phyloP scores from a whole-genome alignment of 2,329 filamentous ascomycete species.

The Venturiaceae sp. region DNA sequence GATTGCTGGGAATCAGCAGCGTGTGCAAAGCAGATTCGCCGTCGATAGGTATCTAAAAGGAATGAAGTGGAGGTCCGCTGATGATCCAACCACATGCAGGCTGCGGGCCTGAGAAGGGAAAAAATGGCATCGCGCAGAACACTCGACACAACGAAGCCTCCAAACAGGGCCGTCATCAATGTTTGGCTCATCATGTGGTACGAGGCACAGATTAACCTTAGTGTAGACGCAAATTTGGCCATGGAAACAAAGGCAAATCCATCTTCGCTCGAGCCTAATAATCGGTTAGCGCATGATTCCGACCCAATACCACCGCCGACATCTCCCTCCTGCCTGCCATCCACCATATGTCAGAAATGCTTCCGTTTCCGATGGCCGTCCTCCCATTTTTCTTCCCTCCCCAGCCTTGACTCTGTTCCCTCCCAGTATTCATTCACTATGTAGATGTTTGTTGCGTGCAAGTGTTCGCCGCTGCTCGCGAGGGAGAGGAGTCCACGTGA shows the following conservation, averaged over 20 bases:
- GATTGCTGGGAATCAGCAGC: neutral
- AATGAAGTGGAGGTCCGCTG: too few species aligned
- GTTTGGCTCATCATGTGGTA: neutral
- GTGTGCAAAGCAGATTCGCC: neutral
- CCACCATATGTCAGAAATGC: neutral
- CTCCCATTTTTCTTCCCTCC: neutral
- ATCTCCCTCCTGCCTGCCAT: neutral
- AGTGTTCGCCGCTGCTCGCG: neutral
- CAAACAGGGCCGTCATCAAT: too few species aligned
- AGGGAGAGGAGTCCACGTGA: neutral
- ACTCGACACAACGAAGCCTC: neutral
- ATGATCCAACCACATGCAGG: neutral
- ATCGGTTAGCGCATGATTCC: neutral
- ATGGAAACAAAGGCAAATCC: neutral
- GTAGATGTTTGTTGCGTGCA: neutral
- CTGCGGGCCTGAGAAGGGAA: neutral
- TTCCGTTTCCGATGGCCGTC: neutral
- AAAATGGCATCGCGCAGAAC: too few species aligned
- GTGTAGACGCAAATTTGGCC: neutral
- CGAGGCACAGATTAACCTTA: neutral
- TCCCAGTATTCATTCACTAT: neutral
- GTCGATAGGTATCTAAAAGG: neutral
- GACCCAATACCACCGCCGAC: neutral
- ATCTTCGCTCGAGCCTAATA: neutral
- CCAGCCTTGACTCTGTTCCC: neutral